Evolutionary conservation across 75 land plant species (phyloP).

Genomic region (Selaginella tamariscina): DNA sequence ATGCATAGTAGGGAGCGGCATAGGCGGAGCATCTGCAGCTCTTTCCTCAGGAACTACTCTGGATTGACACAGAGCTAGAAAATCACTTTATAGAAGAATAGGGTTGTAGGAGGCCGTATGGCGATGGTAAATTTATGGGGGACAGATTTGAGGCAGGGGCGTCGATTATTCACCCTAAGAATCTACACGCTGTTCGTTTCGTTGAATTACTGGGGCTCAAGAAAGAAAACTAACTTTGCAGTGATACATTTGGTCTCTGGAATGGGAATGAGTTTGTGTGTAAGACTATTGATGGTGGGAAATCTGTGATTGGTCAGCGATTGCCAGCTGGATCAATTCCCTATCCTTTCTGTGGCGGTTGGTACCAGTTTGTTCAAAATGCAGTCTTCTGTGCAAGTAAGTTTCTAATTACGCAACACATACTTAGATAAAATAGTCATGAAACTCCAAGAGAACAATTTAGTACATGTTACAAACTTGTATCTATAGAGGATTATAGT

Average conservation of each 20-base stretch:
- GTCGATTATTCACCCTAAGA: slow-evolving; percentile 76
- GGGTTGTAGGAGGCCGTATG: slow-evolving; percentile 74
- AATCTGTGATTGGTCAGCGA: slow-evolving; percentile 20
- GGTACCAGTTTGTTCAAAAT: slow-evolving; percentile 55
- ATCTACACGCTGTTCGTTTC: slow-evolving; percentile 46
- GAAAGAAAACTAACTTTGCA: slow-evolving; percentile 18
- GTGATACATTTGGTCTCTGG: slow-evolving; percentile 77
- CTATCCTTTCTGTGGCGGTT: slow-evolving; percentile 42
- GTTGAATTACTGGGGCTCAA: slow-evolving; percentile 39
- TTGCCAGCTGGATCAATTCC: slow-evolving; percentile 31
- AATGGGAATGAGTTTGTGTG: slow-evolving; percentile 56
- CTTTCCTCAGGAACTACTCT: slow-evolving; percentile 52
- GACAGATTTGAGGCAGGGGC: slow-evolving; percentile 86
- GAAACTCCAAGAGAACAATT: too few relatives aligned
- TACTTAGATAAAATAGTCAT: too few relatives aligned
- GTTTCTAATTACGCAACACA: slow-evolving; percentile 2
- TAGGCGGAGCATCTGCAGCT: slow-evolving; percentile 68
- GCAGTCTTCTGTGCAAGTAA: slow-evolving; percentile 53
- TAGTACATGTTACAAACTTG: too few relatives aligned
- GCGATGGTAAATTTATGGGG: slow-evolving; percentile 50
- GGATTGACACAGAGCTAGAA: slow-evolving; percentile 13
- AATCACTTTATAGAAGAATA: slow-evolving; percentile 42
- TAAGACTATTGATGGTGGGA: slow-evolving; percentile 31
- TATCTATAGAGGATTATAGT: too few relatives aligned
- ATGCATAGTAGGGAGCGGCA: slow-evolving; percentile 89